Conservation (phyloP, 2,329 filamentous ascomycete genomes). For the Waltergamsia citrina region DNA sequence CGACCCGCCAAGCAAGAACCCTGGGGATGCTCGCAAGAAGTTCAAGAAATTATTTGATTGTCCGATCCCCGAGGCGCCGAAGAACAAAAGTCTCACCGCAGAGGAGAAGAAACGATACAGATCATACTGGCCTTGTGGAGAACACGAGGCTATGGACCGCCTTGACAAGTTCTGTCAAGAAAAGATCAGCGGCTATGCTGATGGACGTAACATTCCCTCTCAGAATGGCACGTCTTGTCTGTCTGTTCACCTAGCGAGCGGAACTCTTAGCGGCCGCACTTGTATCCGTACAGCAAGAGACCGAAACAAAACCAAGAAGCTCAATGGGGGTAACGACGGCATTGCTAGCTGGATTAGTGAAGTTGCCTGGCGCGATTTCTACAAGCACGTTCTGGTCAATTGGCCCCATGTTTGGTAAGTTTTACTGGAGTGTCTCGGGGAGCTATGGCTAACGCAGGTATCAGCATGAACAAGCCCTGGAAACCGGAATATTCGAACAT, state of each 20-base stretch:
- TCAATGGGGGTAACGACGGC: constrained; percentile 58
- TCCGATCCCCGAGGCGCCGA: constrained; percentile 50
- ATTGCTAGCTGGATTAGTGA: constrained; percentile 71
- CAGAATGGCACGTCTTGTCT: constrained; percentile 55
- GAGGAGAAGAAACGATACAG: constrained; percentile 50
- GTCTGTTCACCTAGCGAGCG: constrained; percentile 62
- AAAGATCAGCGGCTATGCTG: constrained; percentile 51
- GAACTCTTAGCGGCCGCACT: constrained; percentile 59
- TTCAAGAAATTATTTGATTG: constrained; percentile 50
- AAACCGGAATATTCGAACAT: constrained; percentile 81
- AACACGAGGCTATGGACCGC: constrained; percentile 57
- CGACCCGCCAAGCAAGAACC: constrained; percentile 33
- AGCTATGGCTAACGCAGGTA: neutral
- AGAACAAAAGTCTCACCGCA: constrained; percentile 48
- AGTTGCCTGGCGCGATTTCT: constrained; percentile 81
- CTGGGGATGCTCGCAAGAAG: constrained; percentile 21
- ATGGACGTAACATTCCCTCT: constrained; percentile 56
- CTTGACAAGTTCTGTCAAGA: constrained; percentile 60
- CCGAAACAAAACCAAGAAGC: constrained; percentile 50
- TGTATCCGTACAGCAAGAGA: constrained; percentile 55
- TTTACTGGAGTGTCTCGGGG: no score
- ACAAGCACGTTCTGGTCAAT: constrained; percentile 73
- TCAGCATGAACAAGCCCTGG: constrained; percentile 49
- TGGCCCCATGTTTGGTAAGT: constrained; percentile 74
- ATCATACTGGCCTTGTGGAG: constrained; percentile 64